Percentiles rank a stretch among this genome's conserved stretches.
Evolutionary conservation across 2,329 filamentous ascomycete genomes (phyloP).

Genomic region (Scleromitrula shiraiana): DNA sequence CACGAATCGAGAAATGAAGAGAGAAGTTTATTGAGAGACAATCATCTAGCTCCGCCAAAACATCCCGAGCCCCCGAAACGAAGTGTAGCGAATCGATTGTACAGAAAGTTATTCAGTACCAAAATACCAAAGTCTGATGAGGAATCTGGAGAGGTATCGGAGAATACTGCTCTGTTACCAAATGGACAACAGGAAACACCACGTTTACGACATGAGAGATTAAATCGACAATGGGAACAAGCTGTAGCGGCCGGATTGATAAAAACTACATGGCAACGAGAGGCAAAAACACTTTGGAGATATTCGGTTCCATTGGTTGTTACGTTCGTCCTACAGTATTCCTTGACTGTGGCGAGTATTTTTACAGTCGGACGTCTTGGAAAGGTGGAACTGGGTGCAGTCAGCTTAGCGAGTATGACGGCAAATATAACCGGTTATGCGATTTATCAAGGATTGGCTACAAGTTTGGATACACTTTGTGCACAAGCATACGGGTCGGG

Average conservation of each 20-base stretch:
- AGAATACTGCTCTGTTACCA: conserved; percentile 35
- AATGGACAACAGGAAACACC: conserved; percentile 35
- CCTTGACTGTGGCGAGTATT: conserved; percentile 72
- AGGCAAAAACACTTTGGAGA: conserved; percentile 68
- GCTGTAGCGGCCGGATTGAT: conserved; percentile 75
- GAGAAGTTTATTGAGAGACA: conserved; percentile 54
- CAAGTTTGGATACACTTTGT: conserved; percentile 85
- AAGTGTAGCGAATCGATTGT: conserved; percentile 33
- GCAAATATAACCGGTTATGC: conserved; percentile 72
- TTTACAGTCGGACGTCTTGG: conserved; percentile 72
- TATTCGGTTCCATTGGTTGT: conserved; percentile 65
- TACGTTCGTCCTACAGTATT: conserved; percentile 76
- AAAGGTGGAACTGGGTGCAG: conserved; percentile 59
- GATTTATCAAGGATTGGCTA: conserved; percentile 77
- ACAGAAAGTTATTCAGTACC: conserved; percentile 45
- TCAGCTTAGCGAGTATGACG: conserved; percentile 67
- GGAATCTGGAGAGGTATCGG: conserved; percentile 32
- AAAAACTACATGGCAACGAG: conserved; percentile 83
- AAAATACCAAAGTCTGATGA: conserved; percentile 41
- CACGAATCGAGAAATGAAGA: conserved; percentile 51
- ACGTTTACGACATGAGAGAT: conserved; percentile 43
- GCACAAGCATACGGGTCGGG: conserved; percentile 91
- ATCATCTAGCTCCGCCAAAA: conserved; percentile 57
- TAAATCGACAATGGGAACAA: conserved; percentile 75
- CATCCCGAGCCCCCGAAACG: conserved; percentile 34